phyloP scores from a whole-genome alignment of 495 filamentous ascomycete species.

The Penicillium cataractarum region DNA sequence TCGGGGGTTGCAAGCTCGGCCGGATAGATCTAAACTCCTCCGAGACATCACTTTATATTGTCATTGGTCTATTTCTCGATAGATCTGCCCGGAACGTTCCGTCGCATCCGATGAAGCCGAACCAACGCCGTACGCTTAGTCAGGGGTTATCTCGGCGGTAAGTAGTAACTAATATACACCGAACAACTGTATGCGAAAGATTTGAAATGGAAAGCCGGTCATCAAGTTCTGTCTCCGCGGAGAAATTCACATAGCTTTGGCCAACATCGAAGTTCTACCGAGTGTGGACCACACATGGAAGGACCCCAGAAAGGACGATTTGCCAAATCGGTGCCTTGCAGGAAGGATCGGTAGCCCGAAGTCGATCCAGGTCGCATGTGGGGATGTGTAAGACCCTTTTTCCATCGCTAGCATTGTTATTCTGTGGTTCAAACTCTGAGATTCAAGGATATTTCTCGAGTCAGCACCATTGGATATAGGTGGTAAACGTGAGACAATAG shows the following conservation, averaged over 20 bases:
- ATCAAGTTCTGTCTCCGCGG: not conserved
- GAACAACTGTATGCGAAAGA: not conserved
- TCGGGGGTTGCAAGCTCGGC: conserved; percentile 3
- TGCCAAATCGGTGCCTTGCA: conserved; percentile 14
- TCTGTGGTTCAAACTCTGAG: not conserved
- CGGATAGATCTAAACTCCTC: conserved; percentile 1
- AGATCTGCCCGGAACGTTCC: not conserved
- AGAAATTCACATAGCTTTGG: not conserved
- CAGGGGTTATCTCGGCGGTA: not conserved
- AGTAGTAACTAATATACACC: too few species aligned
- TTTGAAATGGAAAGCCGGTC: not conserved
- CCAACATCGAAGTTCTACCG: not conserved
- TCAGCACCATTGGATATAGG: conserved; percentile 4
- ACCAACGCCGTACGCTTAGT: conserved; percentile 1
- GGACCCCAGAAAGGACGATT: not conserved
- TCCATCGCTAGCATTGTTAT: not conserved
- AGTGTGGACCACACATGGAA: not conserved
- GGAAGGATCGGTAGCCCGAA: conserved; percentile 16
- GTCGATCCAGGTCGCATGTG: conserved; percentile 25
- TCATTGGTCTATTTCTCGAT: not conserved
- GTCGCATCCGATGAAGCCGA: conserved; percentile 3
- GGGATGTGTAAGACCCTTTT: conserved; percentile 15
- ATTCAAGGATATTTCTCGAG: conserved; percentile 5
- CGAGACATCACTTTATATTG: not conserved
- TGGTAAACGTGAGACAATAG: not conserved